These are phyloP conservation scores for Pouteria glomerata DNA, from an alignment of 148 eudicot species.

Conservation along the genomic window DNA sequence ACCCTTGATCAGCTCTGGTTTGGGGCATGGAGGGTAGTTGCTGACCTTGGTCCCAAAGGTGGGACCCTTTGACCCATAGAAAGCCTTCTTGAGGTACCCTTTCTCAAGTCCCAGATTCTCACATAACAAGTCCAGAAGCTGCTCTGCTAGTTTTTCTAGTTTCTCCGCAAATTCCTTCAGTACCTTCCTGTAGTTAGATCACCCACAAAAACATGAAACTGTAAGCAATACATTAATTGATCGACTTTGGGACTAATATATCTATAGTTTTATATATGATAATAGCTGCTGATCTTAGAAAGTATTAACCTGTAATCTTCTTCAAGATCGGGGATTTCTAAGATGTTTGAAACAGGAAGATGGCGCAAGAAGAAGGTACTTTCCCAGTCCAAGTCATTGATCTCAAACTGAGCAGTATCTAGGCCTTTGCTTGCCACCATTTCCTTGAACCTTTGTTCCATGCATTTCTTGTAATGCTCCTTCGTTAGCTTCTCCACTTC, in stretches of 20 bases:
- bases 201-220: neutral
- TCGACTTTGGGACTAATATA: too few species aligned
- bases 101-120: constrained; percentile 74
- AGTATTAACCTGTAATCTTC: constrained; percentile 10
- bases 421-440: constrained; percentile 17
- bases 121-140: constrained; percentile 55
- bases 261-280: too few species aligned
- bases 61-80: constrained; percentile 58
- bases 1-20: constrained; percentile 67
- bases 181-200: constrained; percentile 30
- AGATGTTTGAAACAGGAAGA: constrained; percentile 15
- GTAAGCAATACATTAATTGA: too few species aligned
- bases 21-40: constrained; percentile 82
- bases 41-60: constrained; percentile 80
- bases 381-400: constrained; percentile 15
- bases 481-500: constrained; percentile 31
- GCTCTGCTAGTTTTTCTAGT: constrained; percentile 58
- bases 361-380: constrained; percentile 13
- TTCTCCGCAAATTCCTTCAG: constrained; percentile 67
- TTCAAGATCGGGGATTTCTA: constrained; percentile 12
- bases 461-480: constrained; percentile 28
- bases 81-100: constrained; percentile 62
- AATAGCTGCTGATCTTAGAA: too few species aligned
- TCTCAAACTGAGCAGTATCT: neutral
- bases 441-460: constrained; percentile 25